Conservation (phyloP, 192 early-diverging fungal species). For the Podila minutissima region DNA sequence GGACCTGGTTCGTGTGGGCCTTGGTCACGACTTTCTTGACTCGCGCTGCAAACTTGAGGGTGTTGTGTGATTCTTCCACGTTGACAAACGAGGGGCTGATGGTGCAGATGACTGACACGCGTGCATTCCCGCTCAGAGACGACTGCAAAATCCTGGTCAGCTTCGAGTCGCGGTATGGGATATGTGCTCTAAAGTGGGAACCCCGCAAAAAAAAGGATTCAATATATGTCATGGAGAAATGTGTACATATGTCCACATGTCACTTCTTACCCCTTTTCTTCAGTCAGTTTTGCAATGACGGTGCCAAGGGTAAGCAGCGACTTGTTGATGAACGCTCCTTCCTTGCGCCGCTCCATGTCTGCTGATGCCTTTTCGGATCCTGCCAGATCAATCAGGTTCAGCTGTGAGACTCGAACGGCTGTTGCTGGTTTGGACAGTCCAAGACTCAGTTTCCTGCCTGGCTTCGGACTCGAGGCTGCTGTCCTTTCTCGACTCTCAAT, state of each 20-base stretch:
- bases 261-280: slow-evolving; percentile 55
- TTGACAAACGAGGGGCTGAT: slow-evolving; percentile 83
- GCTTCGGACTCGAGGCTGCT: slow-evolving; percentile 14
- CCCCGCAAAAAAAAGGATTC: neutral
- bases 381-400: slow-evolving; percentile 95
- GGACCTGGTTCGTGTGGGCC: slow-evolving; percentile 81
- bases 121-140: slow-evolving; percentile 90
- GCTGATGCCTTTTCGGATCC: slow-evolving; percentile 94
- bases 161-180: slow-evolving; percentile 98
- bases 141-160: slow-evolving; percentile 93
- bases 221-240: too few species aligned
- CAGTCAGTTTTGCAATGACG: slow-evolving; percentile 92
- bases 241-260: too few species aligned
- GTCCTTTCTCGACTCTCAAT: slow-evolving; percentile 46
- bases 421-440: slow-evolving; percentile 16
- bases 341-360: slow-evolving; percentile 86
- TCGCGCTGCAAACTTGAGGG: slow-evolving; percentile 93
- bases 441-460: slow-evolving; percentile 23
- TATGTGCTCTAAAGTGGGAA: slow-evolving; percentile 63
- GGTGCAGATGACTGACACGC: slow-evolving; percentile 92
- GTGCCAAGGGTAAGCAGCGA: slow-evolving; percentile 88
- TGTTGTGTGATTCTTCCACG: slow-evolving; percentile 89
- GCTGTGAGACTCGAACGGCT: slow-evolving; percentile 39
- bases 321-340: slow-evolving; percentile 96
- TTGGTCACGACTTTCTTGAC: slow-evolving; percentile 88